Evolutionary conservation across 1,139 yeast genomes (phyloP).

Genomic region (Pichia sp.): DNA sequence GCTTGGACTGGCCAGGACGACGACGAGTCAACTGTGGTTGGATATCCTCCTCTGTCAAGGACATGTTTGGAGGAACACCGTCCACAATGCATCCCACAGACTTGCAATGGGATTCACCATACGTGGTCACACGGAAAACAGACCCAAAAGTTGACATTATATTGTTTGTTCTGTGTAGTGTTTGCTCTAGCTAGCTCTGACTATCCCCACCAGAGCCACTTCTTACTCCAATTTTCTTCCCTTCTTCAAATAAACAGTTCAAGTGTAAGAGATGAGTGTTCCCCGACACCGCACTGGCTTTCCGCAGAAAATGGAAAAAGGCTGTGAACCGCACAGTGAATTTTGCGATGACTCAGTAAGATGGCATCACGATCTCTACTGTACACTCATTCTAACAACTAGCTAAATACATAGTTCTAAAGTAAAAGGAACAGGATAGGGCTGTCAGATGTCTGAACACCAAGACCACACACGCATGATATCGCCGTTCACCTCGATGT

Average conservation of each 20-base stretch:
- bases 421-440: too few relatives aligned
- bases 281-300: neutral
- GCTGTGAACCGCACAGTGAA: neutral
- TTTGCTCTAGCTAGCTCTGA: too few relatives aligned
- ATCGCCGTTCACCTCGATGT: conserved; percentile 78
- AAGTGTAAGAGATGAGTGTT: neutral
- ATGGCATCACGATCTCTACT: neutral
- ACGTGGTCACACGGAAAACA: conserved; percentile 75
- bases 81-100: conserved; percentile 99
- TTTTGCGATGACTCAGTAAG: neutral
- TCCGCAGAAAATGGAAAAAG: neutral
- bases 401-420: too few relatives aligned
- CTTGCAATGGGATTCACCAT: conserved; percentile 96
- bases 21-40: conserved; percentile 95
- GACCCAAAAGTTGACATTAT: conserved; percentile 64
- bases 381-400: too few relatives aligned
- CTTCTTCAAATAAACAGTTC: too few relatives aligned
- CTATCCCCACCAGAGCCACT: too few relatives aligned
- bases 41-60: conserved; percentile 76
- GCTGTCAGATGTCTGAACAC: conserved; percentile 50
- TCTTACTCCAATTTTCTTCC: too few relatives aligned
- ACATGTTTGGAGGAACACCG: conserved; percentile 95
- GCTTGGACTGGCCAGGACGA: conserved; percentile 93
- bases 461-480: conserved; percentile 89
- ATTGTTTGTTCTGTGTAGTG: too few relatives aligned